Evolutionary conservation across 2,329 filamentous ascomycete species (phyloP).

Genomic region (Paradendryphiella salina): DNA sequence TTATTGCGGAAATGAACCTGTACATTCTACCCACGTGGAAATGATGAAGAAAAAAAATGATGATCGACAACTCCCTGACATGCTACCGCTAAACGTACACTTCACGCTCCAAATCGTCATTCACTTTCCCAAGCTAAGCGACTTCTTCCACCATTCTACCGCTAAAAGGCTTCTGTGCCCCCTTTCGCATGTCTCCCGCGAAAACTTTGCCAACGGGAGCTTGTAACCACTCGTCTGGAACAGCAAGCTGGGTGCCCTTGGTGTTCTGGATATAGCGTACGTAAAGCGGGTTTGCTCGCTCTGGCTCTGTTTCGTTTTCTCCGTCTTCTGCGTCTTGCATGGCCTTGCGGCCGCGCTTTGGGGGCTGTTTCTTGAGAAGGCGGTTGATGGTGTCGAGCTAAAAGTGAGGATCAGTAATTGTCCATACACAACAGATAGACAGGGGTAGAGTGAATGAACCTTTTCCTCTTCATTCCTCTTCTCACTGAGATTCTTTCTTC

Average conservation of each 20-base stretch:
- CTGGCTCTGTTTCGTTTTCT: constrained; percentile 51
- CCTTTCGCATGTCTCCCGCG: constrained; percentile 32
- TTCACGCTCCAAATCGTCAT: background rate
- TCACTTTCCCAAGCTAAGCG: constrained; percentile 16
- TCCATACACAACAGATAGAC: background rate
- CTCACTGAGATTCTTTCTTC: constrained; percentile 73
- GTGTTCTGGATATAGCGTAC: constrained; percentile 70
- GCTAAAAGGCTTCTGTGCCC: constrained; percentile 28
- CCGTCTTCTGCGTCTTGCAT: constrained; percentile 55
- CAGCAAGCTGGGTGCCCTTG: constrained; percentile 63
- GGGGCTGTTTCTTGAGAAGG: constrained; percentile 81
- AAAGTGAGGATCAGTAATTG: constrained; percentile 14
- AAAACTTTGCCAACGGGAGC: constrained; percentile 66
- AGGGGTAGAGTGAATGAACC: constrained; percentile 47
- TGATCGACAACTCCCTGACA: constrained; percentile 2
- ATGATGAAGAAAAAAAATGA: background rate
- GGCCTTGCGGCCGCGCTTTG: constrained; percentile 63
- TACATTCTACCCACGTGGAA: background rate
- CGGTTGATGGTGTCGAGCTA: constrained; percentile 92
- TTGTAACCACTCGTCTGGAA: constrained; percentile 69
- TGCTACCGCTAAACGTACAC: constrained; percentile 7
- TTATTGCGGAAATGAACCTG: background rate
- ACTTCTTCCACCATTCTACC: constrained; percentile 47
- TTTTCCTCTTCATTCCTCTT: constrained; percentile 81
- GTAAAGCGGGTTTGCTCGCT: constrained; percentile 63